Base-by-base conservation (phyloP, 78 protist genomes). In the Tieghemostelium lacteum region DNA sequence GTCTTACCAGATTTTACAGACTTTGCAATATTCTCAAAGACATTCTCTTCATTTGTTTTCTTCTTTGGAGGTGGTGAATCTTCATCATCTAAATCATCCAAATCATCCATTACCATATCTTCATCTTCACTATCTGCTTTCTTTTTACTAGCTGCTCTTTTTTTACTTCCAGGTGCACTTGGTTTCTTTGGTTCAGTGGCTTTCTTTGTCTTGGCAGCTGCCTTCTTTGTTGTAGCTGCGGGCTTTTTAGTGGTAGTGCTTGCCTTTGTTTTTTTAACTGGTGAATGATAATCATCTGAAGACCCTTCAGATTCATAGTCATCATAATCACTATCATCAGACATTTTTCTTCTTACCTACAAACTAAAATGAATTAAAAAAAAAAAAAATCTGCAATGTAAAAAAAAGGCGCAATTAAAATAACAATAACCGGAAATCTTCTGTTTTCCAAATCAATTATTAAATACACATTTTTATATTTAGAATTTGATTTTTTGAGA, bases 241-340 rank as follows among this genome's bases (percentile, higher is more conserved):
- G 24, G 7, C n/a, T 50, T 28, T 40, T 66, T 66, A 28, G n/a
- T 31, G 16, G 7, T 34, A 28, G 71, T 28, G n/a, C 24, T 34
- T 20, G 50, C 3, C 29, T 63, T 67, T 57, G 63, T 57, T 49
- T 20, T 49, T 31, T 42, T 70, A 50, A 26, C 50, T 26, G 76
- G 58, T 52, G 76, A 10, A 33, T 72, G 65, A 72, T 72, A 72
- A 45, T 72, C 78, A 45, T 45, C 52, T 14, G n/a, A 6, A 45
- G n/a, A 14, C 10, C 10, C 52, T 45, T 45, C 52, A 14, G 52
- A 45, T n/a, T n/a, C n/a, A n/a, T n/a, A n/a, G n/a, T n/a, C n/a
- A n/a, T n/a, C n/a, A n/a, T n/a, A n/a, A n/a, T n/a, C n/a, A n/a
- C n/a, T n/a, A n/a, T n/a, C n/a, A n/a, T n/a, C n/a, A n/a, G n/a